phyloP scores from a whole-genome alignment of 495 filamentous ascomycete species.

The Geoglossum glabrum region DNA sequence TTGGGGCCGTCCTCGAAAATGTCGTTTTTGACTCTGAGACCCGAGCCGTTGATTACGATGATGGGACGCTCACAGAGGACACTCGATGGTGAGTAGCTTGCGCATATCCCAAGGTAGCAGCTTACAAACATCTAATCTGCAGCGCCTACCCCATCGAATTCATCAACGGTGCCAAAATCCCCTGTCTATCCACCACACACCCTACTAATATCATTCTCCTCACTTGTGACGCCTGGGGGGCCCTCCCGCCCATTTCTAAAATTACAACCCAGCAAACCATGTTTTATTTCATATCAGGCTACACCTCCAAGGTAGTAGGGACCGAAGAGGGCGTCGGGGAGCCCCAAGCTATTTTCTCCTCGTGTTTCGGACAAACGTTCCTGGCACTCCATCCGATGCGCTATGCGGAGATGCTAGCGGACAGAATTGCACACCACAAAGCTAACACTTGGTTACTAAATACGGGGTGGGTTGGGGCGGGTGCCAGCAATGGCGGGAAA shows the following conservation, averaged over 20 bases:
- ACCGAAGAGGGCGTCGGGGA: constrained; percentile 93
- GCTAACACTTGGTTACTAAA: constrained; percentile 97
- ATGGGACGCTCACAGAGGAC: constrained; percentile 88
- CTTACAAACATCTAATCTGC: background rate
- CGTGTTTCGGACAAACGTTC: constrained; percentile 99
- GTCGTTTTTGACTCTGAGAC: constrained; percentile 87
- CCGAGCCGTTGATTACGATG: constrained; percentile 85
- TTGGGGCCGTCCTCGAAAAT: constrained; percentile 95
- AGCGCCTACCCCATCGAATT: constrained; percentile 95
- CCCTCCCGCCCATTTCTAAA: constrained; percentile 94
- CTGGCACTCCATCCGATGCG: constrained; percentile 97
- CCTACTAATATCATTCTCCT: constrained; percentile 94
- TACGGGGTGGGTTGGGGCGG: constrained; percentile 97
- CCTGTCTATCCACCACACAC: constrained; percentile 71
- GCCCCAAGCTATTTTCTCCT: constrained; percentile 96
- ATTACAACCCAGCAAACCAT: constrained; percentile 89
- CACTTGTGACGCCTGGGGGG: constrained; percentile 93
- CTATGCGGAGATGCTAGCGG: constrained; percentile 92
- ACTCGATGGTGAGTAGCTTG: constrained; percentile 47
- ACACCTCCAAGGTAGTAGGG: constrained; percentile 99
- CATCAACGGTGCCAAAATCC: constrained; percentile 96
- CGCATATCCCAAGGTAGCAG: background rate
- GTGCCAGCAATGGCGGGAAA: constrained; percentile 84
- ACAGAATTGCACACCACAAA: constrained; percentile 89
- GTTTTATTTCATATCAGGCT: constrained; percentile 99